Evolutionary conservation across 176 grass and related monocot species (phyloP).

Genomic region (Chloris gayana): DNA sequence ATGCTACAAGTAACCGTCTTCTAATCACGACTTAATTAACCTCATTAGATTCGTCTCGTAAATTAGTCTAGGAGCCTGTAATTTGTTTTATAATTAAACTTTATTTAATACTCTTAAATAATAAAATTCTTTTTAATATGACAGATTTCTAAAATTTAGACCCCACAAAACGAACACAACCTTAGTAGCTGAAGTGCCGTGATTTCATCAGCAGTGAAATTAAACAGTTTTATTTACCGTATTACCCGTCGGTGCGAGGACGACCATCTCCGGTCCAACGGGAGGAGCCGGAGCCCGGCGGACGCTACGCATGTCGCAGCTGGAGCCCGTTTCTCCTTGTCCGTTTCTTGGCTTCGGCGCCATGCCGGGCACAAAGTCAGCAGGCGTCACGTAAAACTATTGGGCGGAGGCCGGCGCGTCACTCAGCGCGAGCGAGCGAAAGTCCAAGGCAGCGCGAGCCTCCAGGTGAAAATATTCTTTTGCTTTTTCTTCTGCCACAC

Average conservation of each 20-base stretch:
- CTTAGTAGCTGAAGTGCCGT: background rate
- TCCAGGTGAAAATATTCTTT: slow-evolving; percentile 42
- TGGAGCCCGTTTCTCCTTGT: background rate
- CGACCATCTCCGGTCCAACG: background rate
- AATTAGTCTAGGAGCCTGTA: too few species aligned
- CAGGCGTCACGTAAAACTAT: slow-evolving; percentile 5
- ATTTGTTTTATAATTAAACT: too few species aligned
- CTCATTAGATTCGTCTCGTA: too few species aligned
- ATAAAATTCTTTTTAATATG: too few species aligned
- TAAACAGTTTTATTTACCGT: background rate
- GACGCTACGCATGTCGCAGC: background rate
- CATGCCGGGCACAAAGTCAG: slow-evolving; percentile 11
- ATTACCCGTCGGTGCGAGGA: background rate
- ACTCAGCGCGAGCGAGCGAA: background rate
- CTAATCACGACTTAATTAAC: too few species aligned
- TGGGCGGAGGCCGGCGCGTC: background rate
- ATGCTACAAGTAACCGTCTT: too few species aligned
- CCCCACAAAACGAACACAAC: too few species aligned
- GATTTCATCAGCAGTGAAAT: background rate
- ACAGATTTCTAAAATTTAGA: too few species aligned
- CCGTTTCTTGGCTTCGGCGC: background rate
- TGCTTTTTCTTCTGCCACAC: slow-evolving; percentile 13
- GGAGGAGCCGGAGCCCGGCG: background rate
- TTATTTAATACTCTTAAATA: too few species aligned
- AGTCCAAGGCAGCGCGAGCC: slow-evolving; percentile 34